Evolutionary conservation across 2,329 filamentous ascomycete genomes (phyloP).

Genomic region (Aspergillus pseudoglaucus): DNA sequence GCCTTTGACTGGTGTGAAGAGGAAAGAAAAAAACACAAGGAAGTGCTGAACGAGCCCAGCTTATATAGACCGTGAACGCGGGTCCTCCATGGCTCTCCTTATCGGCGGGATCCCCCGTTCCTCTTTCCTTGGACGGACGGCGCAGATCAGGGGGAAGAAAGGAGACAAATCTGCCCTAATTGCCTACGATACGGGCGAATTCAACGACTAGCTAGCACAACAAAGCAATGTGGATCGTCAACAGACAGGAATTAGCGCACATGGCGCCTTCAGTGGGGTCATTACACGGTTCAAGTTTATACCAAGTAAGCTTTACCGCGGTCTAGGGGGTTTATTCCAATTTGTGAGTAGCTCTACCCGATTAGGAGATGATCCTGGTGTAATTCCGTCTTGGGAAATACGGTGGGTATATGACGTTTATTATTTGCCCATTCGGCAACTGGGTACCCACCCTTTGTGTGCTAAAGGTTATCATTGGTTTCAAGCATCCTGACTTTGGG

Average conservation of each 20-base stretch:
- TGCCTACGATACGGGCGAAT: no score
- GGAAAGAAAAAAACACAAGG: background rate
- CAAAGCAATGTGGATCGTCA: background rate
- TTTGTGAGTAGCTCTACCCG: no score
- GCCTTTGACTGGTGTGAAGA: slow-evolving; percentile 13
- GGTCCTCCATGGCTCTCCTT: background rate
- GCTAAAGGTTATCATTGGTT: no score
- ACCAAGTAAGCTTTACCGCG: background rate
- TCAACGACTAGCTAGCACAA: no score
- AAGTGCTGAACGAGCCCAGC: background rate
- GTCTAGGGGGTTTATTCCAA: background rate
- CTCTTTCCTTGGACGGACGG: background rate
- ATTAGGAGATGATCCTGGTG: no score
- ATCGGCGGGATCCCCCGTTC: background rate
- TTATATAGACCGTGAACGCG: slow-evolving; percentile 18
- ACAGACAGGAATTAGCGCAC: background rate
- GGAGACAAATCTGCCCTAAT: background rate
- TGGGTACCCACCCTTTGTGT: no score
- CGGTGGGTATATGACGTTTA: no score
- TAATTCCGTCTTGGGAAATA: no score
- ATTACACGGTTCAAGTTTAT: background rate
- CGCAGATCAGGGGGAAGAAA: background rate
- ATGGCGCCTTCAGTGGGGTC: background rate
- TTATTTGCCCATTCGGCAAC: no score
- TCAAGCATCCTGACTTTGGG: no score